A percentile compares a stretch with the other conserved stretches of the same genome.
phyloP scores from a whole-genome alignment of 129 eudicot species.

The Tagetes patula region DNA sequence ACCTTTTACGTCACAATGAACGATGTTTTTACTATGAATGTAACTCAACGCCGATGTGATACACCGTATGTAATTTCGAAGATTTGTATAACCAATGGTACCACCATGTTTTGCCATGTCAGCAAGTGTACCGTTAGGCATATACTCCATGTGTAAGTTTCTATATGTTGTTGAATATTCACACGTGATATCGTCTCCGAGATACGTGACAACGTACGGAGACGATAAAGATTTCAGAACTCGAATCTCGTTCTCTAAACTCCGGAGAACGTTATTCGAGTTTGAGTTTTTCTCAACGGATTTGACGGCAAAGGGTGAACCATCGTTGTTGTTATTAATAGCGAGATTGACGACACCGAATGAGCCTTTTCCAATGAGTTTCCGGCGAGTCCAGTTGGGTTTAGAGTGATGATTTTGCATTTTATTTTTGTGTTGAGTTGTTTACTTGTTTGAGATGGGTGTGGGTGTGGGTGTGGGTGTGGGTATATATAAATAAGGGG shows the following conservation, averaged over 20 bases:
- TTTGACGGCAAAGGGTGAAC: conserved; percentile 52
- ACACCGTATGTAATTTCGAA: conserved; percentile 46
- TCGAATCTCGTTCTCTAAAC: conserved; percentile 59
- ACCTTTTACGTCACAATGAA: conserved; percentile 82
- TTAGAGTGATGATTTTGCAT: not conserved
- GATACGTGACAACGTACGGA: conserved; percentile 54
- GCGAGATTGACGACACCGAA: conserved; percentile 62
- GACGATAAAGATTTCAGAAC: conserved; percentile 52
- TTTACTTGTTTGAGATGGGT: not conserved
- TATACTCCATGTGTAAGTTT: conserved; percentile 65
- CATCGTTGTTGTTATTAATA: conserved; percentile 33
- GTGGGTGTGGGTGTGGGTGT: not conserved
- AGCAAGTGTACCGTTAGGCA: conserved; percentile 61
- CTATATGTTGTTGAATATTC: conserved; percentile 36
- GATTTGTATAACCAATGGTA: not conserved
- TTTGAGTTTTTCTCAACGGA: conserved; percentile 33
- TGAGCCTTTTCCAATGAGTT: conserved; percentile 60
- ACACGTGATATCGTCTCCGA: conserved; percentile 54
- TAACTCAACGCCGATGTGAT: conserved; percentile 51
- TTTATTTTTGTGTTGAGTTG: conserved; percentile 10
- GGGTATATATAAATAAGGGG: not conserved
- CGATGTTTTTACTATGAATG: conserved; percentile 47
- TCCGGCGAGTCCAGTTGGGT: conserved; percentile 51
- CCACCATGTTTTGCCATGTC: conserved; percentile 29
- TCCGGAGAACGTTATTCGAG: conserved; percentile 7